A percentile compares a stretch with the other conserved stretches of the same genome.
Evolutionary conservation across 1,284 basidiomycete genomes (phyloP).

Genomic region (Inonotus hispidus): DNA sequence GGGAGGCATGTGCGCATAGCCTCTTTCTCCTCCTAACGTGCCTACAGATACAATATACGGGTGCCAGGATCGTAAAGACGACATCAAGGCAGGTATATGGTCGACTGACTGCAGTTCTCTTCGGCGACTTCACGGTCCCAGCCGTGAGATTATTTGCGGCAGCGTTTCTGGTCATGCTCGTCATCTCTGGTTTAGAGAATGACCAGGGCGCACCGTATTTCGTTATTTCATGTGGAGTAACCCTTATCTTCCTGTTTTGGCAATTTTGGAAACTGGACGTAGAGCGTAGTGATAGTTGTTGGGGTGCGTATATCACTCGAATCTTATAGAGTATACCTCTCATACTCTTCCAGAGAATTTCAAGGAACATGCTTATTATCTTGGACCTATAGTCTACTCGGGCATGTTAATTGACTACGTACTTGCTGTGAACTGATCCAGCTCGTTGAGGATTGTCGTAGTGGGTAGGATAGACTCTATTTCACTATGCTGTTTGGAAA

Average conservation of each 20-base stretch:
- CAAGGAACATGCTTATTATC: slow-evolving; percentile 15
- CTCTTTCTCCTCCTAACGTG: slow-evolving; percentile 24
- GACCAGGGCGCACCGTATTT: slow-evolving; percentile 33
- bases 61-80: slow-evolving; percentile 41
- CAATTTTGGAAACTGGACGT: slow-evolving; percentile 32
- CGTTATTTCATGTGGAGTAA: slow-evolving; percentile 30
- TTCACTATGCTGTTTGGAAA: too few relatives aligned
- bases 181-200: slow-evolving; percentile 27
- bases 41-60: slow-evolving; percentile 46
- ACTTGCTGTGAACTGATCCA: not conserved
- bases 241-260: slow-evolving; percentile 34
- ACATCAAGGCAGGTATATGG: slow-evolving; percentile 39
- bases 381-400: slow-evolving; percentile 18
- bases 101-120: slow-evolving; percentile 42
- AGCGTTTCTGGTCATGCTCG: slow-evolving; percentile 31
- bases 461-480: too few relatives aligned
- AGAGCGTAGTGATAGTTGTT: slow-evolving; percentile 31
- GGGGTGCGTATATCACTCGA: not conserved
- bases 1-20: not conserved
- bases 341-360: slow-evolving; percentile 6
- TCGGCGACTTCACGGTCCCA: slow-evolving; percentile 31
- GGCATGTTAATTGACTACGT: slow-evolving; percentile 22
- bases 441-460: too few relatives aligned
- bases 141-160: slow-evolving; percentile 34
- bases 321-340: not conserved